These are phyloP conservation scores for Ichthyophonus hoferi DNA, from an alignment of 208 protist genomes.

Conservation along the genomic window DNA sequence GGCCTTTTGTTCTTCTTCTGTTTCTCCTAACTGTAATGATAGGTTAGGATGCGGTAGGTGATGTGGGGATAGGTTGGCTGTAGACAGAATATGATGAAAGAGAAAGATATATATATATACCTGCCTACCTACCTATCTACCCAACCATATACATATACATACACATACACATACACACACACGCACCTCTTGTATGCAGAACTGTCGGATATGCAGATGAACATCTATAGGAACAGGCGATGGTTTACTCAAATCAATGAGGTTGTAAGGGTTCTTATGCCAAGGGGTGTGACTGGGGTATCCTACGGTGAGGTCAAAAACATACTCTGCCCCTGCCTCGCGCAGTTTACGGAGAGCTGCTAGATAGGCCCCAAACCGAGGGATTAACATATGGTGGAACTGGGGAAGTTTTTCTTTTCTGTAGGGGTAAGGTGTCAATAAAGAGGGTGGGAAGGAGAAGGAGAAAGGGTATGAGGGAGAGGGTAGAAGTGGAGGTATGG, in stretches of 20 bases:
- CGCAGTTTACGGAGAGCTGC: neutral
- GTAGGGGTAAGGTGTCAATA: too few species aligned
- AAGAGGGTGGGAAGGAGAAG: too few species aligned
- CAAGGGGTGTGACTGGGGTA: neutral
- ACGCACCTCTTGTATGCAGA: neutral
- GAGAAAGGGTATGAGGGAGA: neutral
- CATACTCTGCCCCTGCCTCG: neutral
- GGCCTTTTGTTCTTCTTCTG: neutral
- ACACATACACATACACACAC: neutral
- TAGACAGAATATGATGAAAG: too few species aligned
- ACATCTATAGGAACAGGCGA: neutral
- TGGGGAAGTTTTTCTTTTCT: neutral
- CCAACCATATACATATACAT: too few species aligned
- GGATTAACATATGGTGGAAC: neutral
- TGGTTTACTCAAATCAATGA: neutral
- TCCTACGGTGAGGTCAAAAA: slow-evolving; percentile 3
- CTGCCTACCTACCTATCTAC: too few species aligned
- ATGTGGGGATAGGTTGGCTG: too few species aligned
- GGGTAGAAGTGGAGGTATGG: neutral
- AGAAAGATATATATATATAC: too few species aligned
- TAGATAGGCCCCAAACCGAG: neutral
- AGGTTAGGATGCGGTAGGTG: too few species aligned
- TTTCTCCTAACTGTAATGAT: neutral
- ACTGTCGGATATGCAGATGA: neutral
- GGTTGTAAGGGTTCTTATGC: neutral